These are phyloP conservation scores for Blastobotrys mokoenaii DNA, from an alignment of 805 yeast genomes.

Conservation along the genomic window DNA sequence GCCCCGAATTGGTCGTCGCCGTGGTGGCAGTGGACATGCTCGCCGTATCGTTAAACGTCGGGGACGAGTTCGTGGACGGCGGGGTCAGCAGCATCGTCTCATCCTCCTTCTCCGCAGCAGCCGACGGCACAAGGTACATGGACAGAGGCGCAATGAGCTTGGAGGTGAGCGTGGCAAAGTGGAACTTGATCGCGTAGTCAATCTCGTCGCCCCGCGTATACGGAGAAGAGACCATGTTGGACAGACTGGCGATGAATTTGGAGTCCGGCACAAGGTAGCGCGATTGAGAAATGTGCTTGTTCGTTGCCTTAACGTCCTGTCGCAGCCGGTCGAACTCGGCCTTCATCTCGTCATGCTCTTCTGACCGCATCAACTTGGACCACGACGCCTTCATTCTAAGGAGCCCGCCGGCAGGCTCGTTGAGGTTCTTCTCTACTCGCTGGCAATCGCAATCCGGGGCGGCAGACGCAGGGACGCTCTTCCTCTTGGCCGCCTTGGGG, in stretches of 20 bases:
- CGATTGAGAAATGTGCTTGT: slow-evolving; percentile 1
- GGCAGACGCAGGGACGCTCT: neutral
- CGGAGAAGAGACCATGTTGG: neutral
- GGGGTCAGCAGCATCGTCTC: no score
- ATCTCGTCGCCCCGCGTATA: neutral
- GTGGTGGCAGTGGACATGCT: no score
- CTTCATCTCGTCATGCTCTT: neutral
- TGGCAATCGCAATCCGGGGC: neutral
- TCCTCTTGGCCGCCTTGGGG: neutral
- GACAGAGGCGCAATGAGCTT: slow-evolving; percentile 15
- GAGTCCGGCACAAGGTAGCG: slow-evolving; percentile 11
- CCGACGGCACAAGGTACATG: slow-evolving; percentile 6
- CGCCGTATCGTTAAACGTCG: no score
- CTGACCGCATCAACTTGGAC: neutral
- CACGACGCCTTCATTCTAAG: neutral
- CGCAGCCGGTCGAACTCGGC: neutral
- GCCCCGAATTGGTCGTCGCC: neutral
- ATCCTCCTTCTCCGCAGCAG: no score
- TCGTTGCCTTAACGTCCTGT: slow-evolving; percentile 3
- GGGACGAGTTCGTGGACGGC: neutral
- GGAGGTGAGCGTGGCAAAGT: slow-evolving; percentile 17
- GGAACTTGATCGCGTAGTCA: slow-evolving; percentile 12
- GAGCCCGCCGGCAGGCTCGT: neutral
- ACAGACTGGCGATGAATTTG: slow-evolving; percentile 5
- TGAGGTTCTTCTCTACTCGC: neutral